Percentiles rank a stretch among this genome's conserved stretches.
Evolutionary conservation across 495 filamentous ascomycete species (phyloP).

Genomic region (Neurospora sp.): DNA sequence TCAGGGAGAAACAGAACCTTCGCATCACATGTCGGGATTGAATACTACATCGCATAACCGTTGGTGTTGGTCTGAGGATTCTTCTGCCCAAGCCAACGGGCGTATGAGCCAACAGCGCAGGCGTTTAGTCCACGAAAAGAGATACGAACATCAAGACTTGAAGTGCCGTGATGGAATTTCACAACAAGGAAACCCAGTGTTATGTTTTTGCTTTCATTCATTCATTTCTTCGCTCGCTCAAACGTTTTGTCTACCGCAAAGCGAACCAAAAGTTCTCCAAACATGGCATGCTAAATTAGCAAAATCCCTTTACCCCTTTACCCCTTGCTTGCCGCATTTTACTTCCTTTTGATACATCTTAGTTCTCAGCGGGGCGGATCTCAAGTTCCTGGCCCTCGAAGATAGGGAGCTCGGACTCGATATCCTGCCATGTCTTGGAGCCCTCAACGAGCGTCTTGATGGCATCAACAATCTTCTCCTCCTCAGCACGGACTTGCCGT

Average conservation of each 20-base stretch:
- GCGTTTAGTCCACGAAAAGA: not conserved
- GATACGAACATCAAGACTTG: not conserved
- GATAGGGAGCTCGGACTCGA: conserved; percentile 46
- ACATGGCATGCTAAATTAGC: not conserved
- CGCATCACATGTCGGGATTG: not conserved
- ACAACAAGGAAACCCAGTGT: not conserved
- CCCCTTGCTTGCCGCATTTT: not conserved
- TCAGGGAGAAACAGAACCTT: not conserved
- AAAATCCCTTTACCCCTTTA: not conserved
- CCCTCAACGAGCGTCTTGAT: conserved; percentile 48
- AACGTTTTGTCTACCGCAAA: not conserved
- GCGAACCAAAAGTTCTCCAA: not conserved
- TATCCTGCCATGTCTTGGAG: conserved; percentile 49
- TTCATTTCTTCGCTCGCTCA: not conserved
- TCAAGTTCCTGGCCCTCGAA: conserved; percentile 49
- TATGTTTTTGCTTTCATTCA: not conserved
- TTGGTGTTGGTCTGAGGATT: not conserved
- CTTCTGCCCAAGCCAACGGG: not conserved
- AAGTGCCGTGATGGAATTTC: not conserved
- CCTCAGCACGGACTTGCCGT: conserved; percentile 56
- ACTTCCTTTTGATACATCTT: not conserved
- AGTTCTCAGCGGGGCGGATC: conserved; percentile 2
- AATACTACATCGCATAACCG: not conserved
- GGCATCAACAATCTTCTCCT: conserved; percentile 53
- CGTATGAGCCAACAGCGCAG: not conserved